These are phyloP conservation scores for Solanum bulbocastanum DNA, from an alignment of 257 asterid species.

Conservation along the genomic window DNA sequence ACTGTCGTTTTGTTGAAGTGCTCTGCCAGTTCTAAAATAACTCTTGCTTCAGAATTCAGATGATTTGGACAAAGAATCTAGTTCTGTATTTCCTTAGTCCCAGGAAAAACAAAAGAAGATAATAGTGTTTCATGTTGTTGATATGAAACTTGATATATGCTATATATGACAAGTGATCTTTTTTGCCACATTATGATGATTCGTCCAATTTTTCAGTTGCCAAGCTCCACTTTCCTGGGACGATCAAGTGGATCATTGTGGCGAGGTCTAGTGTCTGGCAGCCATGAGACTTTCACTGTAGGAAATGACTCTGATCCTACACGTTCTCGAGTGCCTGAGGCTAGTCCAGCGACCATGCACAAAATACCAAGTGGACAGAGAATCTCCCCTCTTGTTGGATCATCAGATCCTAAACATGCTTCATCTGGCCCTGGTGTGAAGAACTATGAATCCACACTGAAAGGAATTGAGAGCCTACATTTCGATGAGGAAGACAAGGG, in stretches of 20 bases:
- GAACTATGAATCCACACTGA: conserved; percentile 57
- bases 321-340: conserved; percentile 64
- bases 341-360: conserved; percentile 55
- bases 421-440: conserved; percentile 40
- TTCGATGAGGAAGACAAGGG: conserved; percentile 55
- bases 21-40: neutral
- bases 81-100: neutral
- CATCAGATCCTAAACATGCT: conserved; percentile 51
- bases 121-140: neutral
- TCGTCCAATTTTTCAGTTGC: conserved; percentile 35
- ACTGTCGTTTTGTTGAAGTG: neutral
- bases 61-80: neutral
- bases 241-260: conserved; percentile 70
- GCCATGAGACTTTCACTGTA: conserved; percentile 44
- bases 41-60: neutral
- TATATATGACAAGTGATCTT: neutral
- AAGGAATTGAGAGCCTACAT: conserved; percentile 59
- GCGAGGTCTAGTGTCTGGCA: conserved; percentile 57
- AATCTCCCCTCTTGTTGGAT: conserved; percentile 47
- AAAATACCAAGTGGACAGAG: conserved; percentile 51
- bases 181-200: neutral
- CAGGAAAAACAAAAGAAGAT: neutral
- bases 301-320: conserved; percentile 66
- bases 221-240: conserved; percentile 67
- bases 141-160: neutral